Base-by-base conservation (phyloP, 139 green algal species). In the Volvox africanus region DNA sequence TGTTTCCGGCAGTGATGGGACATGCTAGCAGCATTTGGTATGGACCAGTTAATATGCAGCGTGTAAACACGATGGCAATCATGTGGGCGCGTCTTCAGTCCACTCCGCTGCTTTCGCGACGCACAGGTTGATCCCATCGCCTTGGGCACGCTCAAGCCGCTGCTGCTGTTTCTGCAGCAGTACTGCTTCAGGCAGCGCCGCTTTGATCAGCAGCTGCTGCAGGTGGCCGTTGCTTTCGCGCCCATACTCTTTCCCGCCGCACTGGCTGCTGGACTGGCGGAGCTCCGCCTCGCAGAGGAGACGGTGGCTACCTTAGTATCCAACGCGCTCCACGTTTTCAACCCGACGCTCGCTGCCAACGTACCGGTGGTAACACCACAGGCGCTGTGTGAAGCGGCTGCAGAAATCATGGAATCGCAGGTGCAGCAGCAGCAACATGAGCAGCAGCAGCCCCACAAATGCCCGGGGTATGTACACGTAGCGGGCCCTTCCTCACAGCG, bases 81-180 rank as follows among this genome's bases (percentile, higher is more conserved):
- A n/a, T n/a, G n/a, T n/a, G n/a, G n/a, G n/a, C n/a, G n/a, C n/a
- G n/a, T n/a, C n/a, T n/a, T n/a, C n/a, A n/a, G n/a, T n/a, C n/a
- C n/a, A 14, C 44, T 55, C 44, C 44, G 44, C 9, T 55, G 44
- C 44, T 55, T 55, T 55, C 44, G 44, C 44, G 44, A 55, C 1
- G 19, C 75, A 71, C 85, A 91, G 87, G 61, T 86, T 18, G 76
- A 86, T 62, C 24, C 37, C 75, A 50, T 80, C 22, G 61, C 87
- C 9, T 32, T 91, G 16, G 76, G 61, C 17, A 91, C 87, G 18
- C 61, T 91, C 61, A 91, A 91, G 87, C 87, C 87, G 2, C 87
- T 91, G 87, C 87, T 91, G 61, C 87, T 91, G 12, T 91, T 91
- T 75, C 87, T 91, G 26, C 87, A 91, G 76, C 87, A 91, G 35